Percentiles rank a stretch among this genome's conserved stretches.
phyloP scores from a whole-genome alignment of 129 eudicot species.

The Kitagawia praeruptora region DNA sequence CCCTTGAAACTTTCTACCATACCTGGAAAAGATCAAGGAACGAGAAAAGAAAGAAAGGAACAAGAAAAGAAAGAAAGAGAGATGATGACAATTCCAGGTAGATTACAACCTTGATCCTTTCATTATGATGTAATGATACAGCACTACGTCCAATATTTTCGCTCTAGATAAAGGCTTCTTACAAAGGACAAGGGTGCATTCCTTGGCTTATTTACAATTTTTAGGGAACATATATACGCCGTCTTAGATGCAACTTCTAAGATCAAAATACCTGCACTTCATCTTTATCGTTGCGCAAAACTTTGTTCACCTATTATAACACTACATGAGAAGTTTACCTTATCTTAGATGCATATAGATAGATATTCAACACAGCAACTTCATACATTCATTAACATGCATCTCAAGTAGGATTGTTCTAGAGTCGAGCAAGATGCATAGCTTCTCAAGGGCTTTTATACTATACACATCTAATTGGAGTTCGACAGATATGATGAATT shows the following conservation, averaged over 20 bases:
- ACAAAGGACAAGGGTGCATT: neutral
- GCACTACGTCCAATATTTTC: neutral
- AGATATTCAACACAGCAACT: neutral
- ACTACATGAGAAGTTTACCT: neutral
- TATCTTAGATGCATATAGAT: neutral
- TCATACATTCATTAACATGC: neutral
- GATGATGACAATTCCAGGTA: neutral
- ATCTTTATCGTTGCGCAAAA: neutral
- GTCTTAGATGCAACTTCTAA: neutral
- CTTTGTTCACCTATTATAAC: neutral
- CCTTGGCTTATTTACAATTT: neutral
- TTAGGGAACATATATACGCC: neutral
- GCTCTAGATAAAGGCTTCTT: neutral
- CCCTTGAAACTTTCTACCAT: neutral
- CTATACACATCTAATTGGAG: neutral
- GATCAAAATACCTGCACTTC: neutral
- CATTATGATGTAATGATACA: neutral
- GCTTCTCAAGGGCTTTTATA: neutral
- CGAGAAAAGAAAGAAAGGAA: too few species aligned
- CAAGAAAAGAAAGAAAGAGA: neutral
- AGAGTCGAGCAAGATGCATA: neutral
- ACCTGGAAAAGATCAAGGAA: neutral
- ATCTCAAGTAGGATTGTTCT: neutral
- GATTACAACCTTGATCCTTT: neutral
- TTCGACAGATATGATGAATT: neutral